Base-by-base conservation (phyloP, 2,329 filamentous ascomycete genomes). In the Emmonsia crescens region DNA sequence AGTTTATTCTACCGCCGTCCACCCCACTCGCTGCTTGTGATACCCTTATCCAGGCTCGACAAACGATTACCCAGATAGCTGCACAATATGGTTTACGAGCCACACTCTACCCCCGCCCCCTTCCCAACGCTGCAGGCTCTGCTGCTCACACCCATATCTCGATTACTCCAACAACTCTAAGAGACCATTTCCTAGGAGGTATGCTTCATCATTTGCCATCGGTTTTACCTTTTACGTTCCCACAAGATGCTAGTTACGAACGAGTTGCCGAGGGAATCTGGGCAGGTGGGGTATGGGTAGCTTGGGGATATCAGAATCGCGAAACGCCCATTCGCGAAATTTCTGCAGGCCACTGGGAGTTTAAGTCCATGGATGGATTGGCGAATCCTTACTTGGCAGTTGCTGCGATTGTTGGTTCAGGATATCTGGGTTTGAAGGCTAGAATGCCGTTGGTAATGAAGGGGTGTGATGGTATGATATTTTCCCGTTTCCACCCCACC, bases 271-370 rank as follows among this genome's bases (percentile, higher is more conserved):
- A 91, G 60, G 82, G 89, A n/a, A 78, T 77, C 62, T 94, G 89
- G 89, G 83, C 88, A 0, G 89, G 89, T n/a, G 89, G 89, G 0
- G 83, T 85, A 8, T 92, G 87, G 85, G 82, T 92, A 0, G 77
- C 86, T 0, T 95, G 89, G 89, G 90, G 90, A 14, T 88, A 85
- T 4, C 86, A 94, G 74, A 71, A 70, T 52, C 68, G 68, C 24
- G 69, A 70, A 54, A 65, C 64, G 2, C 61, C 68, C 6, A 60
- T 72, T 10, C 68, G 69, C 2, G 65, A 66, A 14, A 65, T 71
- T 19, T 49, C 49, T n/a, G 9, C 49, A 0, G 67, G 68, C 16
- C 62, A 67, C 8, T 70, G 69, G 51, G 69, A 70, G 57, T 33
- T 71, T 10, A 72, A 70, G 58, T 58, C 68, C 5, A 61, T 69